Base-by-base conservation (phyloP, 2,329 filamentous ascomycete genomes). In the Paraphoma chrysanthemicola region DNA sequence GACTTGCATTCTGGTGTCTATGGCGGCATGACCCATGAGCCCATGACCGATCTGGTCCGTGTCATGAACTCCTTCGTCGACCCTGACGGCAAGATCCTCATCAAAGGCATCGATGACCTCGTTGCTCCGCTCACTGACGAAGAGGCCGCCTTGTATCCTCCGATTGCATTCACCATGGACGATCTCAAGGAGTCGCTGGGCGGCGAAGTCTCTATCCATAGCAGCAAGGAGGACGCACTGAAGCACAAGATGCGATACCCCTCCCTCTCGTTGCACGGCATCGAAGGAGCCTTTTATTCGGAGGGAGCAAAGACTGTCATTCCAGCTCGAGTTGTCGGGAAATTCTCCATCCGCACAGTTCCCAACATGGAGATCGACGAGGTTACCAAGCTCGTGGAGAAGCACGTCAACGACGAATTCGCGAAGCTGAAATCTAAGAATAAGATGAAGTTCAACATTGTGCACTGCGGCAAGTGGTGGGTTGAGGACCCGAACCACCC, bases 391-490 rank as follows among this genome's bases (percentile, higher is more conserved):
- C 84, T 90, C 44, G 94, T 99, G 43, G 90, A 88, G 81, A 89
- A 91, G 77, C 90, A 93, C 77, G 85, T 98, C 63, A 86, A 94
- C 73, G 88, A 90, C 63, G 88, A 91, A 66, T 97, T 96, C 77
- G 89, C 90, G 69, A 92, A 93, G 80, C 85, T 98, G 33, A 86
- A 87, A 64, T 95, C 90, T 79, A 99, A 99, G 85, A 99, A 99
- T 83, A 93, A 85, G 14, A 79, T 96, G 73, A 91, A 91, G 70
- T 88, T 93, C 51, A 88, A 84, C 74, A 84, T 93, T 56, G 89
- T 94, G 79, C 95, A 99, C 82, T 89, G 88, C 57, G 95, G 95
- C 68, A 97, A 97, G 81, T 99, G 95, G 95, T 99, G 95, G 95
- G 93, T 96, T 46, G 93, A 96, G 45, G 93, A 90, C 74, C 94